Evolutionary conservation across 1,284 basidiomycete genomes (phyloP).

Genomic region (Porogramme epimiltina): DNA sequence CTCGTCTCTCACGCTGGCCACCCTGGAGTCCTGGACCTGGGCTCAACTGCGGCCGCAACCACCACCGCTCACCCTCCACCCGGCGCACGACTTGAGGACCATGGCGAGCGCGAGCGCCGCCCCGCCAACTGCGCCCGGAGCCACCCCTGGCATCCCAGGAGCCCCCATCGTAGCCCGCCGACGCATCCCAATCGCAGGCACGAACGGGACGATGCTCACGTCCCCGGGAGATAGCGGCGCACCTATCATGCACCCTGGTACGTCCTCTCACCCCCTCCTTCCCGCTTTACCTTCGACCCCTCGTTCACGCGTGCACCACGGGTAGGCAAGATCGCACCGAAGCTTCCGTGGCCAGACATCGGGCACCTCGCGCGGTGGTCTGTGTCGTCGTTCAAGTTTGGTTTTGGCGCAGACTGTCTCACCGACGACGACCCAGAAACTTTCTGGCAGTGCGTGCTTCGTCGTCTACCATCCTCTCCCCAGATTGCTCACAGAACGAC

Average conservation of each 20-base stretch:
- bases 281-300: background rate
- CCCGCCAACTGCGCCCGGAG: constrained; percentile 6
- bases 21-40: too few relatives aligned
- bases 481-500: constrained; percentile 4
- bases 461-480: background rate
- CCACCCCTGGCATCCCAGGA: constrained; percentile 1
- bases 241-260: constrained; percentile 40
- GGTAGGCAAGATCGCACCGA: constrained; percentile 45
- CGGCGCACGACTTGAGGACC: background rate
- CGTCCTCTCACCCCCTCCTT: constrained; percentile 6
- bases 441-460: constrained; percentile 91
- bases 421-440: constrained; percentile 88
- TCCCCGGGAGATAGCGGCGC: constrained; percentile 33
- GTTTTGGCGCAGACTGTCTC: constrained; percentile 93
- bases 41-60: too few relatives aligned
- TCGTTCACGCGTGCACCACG: background rate
- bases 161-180: constrained; percentile 15
- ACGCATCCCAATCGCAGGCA: constrained; percentile 9
- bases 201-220: constrained; percentile 10
- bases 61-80: too few relatives aligned
- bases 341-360: constrained; percentile 76
- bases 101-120: constrained; percentile 26
- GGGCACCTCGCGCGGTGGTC: constrained; percentile 90
- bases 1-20: too few relatives aligned
- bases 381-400: constrained; percentile 97